phyloP scores from a whole-genome alignment of 768 basidiomycete genomes.

The Lactarius sanguifluus region DNA sequence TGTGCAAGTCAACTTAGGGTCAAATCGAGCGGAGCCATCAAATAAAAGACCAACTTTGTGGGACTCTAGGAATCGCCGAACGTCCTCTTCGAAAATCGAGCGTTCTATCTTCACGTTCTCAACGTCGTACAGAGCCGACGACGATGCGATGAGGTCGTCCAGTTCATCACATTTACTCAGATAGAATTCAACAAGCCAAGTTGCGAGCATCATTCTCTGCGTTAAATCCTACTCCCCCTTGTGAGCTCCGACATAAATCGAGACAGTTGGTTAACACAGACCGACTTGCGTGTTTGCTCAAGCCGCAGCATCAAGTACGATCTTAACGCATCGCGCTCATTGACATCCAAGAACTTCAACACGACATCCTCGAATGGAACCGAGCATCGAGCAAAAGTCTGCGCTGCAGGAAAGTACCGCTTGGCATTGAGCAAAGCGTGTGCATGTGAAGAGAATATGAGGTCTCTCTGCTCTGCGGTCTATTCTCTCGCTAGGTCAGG shows the following conservation, averaged over 20 bases:
- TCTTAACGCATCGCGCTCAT: constrained; percentile 86
- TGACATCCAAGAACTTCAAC: constrained; percentile 84
- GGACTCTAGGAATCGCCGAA: constrained; percentile 88
- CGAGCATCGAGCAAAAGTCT: constrained; percentile 87
- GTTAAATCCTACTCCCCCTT: constrained; percentile 66
- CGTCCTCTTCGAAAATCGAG: constrained; percentile 85
- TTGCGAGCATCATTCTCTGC: constrained; percentile 96
- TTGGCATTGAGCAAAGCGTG: constrained; percentile 74
- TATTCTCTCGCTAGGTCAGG: constrained; percentile 35
- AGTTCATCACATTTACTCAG: constrained; percentile 95
- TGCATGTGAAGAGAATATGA: constrained; percentile 81
- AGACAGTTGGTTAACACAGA: constrained; percentile 38
- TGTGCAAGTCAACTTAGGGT: constrained; percentile 35
- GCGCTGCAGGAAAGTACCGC: constrained; percentile 88
- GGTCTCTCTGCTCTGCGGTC: constrained; percentile 87
- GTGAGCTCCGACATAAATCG: background rate
- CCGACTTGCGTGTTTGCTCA: constrained; percentile 80
- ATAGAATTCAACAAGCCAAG: constrained; percentile 98
- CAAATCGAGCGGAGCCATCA: constrained; percentile 2
- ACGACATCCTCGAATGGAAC: constrained; percentile 89
- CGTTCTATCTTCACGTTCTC: constrained; percentile 83
- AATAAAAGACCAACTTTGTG: constrained; percentile 66
- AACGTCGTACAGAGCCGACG: constrained; percentile 74
- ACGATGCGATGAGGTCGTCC: constrained; percentile 90
- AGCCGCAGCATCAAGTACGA: constrained; percentile 87